A percentile compares a stretch with the other conserved stretches of the same genome.
Evolutionary conservation across 495 filamentous ascomycete species (phyloP).

Genomic region (Letharia columbiana): DNA sequence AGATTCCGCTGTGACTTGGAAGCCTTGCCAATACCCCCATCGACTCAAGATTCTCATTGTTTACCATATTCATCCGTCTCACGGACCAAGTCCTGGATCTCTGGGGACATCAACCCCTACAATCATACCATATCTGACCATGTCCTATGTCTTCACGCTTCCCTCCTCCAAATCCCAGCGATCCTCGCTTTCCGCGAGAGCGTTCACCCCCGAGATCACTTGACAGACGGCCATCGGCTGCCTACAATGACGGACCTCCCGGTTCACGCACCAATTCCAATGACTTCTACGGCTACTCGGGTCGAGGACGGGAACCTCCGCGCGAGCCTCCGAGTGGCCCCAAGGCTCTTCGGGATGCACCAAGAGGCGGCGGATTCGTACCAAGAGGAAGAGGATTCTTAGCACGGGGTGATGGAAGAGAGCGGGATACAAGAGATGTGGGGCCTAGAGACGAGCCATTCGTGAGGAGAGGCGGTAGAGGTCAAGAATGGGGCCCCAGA

Average conservation of each 20-base stretch:
- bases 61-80: background rate
- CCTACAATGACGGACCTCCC: constrained; percentile 41
- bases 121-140: constrained; percentile 10
- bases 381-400: constrained; percentile 40
- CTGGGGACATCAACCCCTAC: background rate
- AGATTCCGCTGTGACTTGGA: background rate
- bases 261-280: constrained; percentile 43
- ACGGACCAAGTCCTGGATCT: background rate
- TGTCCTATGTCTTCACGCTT: constrained; percentile 29
- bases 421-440: constrained; percentile 30
- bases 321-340: constrained; percentile 62
- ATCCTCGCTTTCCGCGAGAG: constrained; percentile 45
- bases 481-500: constrained; percentile 30
- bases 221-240: constrained; percentile 38
- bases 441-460: constrained; percentile 43
- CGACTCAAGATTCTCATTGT: background rate
- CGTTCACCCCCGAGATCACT: constrained; percentile 47
- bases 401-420: constrained; percentile 37
- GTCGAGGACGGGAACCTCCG: constrained; percentile 27
- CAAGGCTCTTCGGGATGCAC: constrained; percentile 57
- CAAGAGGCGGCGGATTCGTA: constrained; percentile 44
- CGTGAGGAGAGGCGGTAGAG: constrained; percentile 31
- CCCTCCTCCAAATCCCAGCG: constrained; percentile 28
- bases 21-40: background rate
- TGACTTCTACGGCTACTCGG: constrained; percentile 40